Percentiles rank a stretch among this genome's conserved stretches.
These are phyloP conservation scores for Malus fusca DNA, from an alignment of 306 rosid species.

Conservation along the genomic window DNA sequence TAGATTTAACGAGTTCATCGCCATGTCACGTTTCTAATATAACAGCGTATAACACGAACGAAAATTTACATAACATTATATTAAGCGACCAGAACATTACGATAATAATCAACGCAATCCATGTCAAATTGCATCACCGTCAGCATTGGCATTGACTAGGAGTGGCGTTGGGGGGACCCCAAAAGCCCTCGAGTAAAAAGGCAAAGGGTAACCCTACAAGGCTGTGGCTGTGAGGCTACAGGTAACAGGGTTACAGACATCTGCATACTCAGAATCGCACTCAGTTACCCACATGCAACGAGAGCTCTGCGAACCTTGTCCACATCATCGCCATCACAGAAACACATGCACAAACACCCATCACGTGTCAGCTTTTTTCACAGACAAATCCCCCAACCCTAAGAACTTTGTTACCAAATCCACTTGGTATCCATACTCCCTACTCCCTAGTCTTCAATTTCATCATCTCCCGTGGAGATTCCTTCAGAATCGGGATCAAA, in stretches of 20 bases:
- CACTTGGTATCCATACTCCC: background rate
- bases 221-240: background rate
- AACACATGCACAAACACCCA: conserved; percentile 32
- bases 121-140: background rate
- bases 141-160: background rate
- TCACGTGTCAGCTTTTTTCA: conserved; percentile 22
- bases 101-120: fast-evolving
- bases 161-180: background rate
- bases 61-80: no score
- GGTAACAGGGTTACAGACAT: background rate
- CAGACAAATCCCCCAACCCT: background rate
- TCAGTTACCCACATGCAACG: conserved; percentile 2
- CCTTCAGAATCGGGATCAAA: background rate
- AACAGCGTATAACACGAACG: no score
- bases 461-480: background rate
- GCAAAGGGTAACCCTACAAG: background rate
- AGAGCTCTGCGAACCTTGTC: conserved; percentile 21
- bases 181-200: background rate
- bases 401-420: background rate
- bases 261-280: conserved; percentile 19
- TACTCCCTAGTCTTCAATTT: background rate
- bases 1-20: no score
- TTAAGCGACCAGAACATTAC: no score
- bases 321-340: conserved; percentile 39
- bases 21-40: fast-evolving